Conservation (phyloP, 345 rosid genomes). For the Eucalyptus guilfoylei region DNA sequence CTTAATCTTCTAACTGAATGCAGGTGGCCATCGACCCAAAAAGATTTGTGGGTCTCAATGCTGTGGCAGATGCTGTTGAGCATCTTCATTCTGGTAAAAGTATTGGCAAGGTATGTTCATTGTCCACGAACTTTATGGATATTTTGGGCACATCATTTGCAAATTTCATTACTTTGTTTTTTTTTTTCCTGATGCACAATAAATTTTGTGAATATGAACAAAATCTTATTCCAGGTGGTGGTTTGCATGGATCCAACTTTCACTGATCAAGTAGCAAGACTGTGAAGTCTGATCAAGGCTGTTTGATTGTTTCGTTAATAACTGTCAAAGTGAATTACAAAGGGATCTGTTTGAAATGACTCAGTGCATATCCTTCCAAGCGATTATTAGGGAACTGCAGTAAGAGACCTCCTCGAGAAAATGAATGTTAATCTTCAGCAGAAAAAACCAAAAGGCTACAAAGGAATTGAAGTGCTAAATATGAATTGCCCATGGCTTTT, state of each 20-base stretch:
- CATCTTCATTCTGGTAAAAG: constrained; percentile 95
- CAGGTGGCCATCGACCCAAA: constrained; percentile 72
- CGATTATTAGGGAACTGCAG: not conserved
- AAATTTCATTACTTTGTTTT: not conserved
- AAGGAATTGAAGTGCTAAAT: not conserved
- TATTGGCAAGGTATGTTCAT: constrained; percentile 64
- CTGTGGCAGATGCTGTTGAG: constrained; percentile 91
- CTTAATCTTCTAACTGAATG: not conserved
- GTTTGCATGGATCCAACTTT: constrained; percentile 71
- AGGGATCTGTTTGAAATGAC: not conserved
- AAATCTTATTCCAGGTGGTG: constrained; percentile 41
- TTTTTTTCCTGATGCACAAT: not conserved
- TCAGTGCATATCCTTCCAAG: not conserved
- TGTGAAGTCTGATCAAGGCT: constrained; percentile 13
- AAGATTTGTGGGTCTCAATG: constrained; percentile 48
- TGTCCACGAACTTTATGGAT: not conserved
- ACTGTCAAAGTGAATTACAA: not conserved
- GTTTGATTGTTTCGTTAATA: not conserved
- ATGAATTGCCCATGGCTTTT: not conserved
- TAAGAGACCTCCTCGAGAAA: not conserved
- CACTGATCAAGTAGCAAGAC: constrained; percentile 39
- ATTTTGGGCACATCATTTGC: not conserved
- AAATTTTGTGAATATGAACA: not conserved
- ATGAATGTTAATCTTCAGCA: not conserved
- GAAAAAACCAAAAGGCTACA: not conserved